Conservation (phyloP, 495 filamentous ascomycete genomes). For the Pyrenula aspistea region DNA sequence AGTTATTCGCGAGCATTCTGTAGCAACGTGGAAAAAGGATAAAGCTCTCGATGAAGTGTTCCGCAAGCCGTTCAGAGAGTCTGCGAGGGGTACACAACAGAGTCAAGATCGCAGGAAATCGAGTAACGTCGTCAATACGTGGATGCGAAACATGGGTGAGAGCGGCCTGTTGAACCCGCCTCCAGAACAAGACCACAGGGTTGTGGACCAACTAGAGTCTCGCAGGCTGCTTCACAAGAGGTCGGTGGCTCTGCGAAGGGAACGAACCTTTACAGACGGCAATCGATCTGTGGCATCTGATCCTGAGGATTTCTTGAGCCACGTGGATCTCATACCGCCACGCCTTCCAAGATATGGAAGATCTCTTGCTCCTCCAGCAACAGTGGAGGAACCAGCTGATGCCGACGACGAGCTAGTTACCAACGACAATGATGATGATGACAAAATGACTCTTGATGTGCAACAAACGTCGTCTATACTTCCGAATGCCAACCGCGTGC, state of each 20-base stretch:
- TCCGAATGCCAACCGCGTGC: not conserved
- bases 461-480: not conserved
- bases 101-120: conserved; percentile 50
- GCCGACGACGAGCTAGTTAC: conserved; percentile 87
- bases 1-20: conserved; percentile 66
- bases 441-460: conserved; percentile 1
- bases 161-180: conserved; percentile 53
- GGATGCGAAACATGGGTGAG: conserved; percentile 67
- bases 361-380: conserved; percentile 12
- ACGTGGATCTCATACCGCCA: conserved; percentile 16
- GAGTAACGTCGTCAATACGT: conserved; percentile 64
- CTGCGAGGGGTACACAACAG: conserved; percentile 31
- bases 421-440: conserved; percentile 50
- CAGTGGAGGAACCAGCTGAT: conserved; percentile 43
- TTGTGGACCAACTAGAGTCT: conserved; percentile 46
- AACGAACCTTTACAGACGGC: conserved; percentile 39
- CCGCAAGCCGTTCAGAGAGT: conserved; percentile 41
- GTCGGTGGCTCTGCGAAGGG: conserved; percentile 14
- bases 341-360: conserved; percentile 11
- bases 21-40: conserved; percentile 78
- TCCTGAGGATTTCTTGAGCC: conserved; percentile 36
- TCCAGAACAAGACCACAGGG: conserved; percentile 44
- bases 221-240: conserved; percentile 17
- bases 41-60: conserved; percentile 89
- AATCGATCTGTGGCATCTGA: conserved; percentile 44